Evolutionary conservation across 768 basidiomycete genomes (phyloP).

Genomic region (Termitomyces sp.): DNA sequence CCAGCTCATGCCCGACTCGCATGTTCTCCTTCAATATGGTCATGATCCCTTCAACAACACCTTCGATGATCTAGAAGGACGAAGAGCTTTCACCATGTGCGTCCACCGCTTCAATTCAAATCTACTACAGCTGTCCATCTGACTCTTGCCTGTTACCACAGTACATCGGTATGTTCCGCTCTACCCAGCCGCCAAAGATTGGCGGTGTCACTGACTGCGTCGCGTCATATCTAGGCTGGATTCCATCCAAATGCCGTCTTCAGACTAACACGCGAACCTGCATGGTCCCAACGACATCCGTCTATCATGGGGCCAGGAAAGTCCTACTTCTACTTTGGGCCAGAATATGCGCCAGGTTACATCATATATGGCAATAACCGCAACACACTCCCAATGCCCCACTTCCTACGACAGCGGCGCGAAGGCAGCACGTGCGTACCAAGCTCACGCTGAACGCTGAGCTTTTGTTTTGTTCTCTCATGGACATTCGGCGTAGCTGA

Average conservation of each 20-base stretch:
- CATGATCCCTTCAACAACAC: conserved; percentile 57
- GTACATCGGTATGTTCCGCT: conserved; percentile 14
- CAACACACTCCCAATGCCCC: conserved; percentile 53
- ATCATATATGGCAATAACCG: conserved; percentile 68
- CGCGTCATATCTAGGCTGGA: conserved; percentile 40
- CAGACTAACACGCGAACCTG: conserved; percentile 59
- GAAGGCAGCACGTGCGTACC: conserved; percentile 59
- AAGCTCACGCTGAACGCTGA: conserved; percentile 3
- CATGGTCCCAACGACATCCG: conserved; percentile 67
- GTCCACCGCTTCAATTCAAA: conserved; percentile 25
- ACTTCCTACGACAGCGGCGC: conserved; percentile 55
- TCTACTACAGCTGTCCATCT: conserved; percentile 16
- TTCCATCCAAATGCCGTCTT: conserved; percentile 61
- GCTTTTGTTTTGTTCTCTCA: conserved; percentile 6
- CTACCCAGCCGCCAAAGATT: not conserved
- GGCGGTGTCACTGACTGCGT: not conserved
- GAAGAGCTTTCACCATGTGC: conserved; percentile 68
- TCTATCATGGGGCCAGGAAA: conserved; percentile 79
- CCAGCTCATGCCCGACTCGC: conserved; percentile 24
- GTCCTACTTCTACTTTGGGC: conserved; percentile 76
- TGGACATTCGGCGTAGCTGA: conserved; percentile 7
- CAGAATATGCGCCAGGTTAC: conserved; percentile 57
- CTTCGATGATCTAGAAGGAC: conserved; percentile 64
- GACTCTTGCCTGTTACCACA: conserved; percentile 7
- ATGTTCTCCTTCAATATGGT: conserved; percentile 64